Conservation (phyloP, 1,139 yeast genomes). For the Ashbya aceris region DNA sequence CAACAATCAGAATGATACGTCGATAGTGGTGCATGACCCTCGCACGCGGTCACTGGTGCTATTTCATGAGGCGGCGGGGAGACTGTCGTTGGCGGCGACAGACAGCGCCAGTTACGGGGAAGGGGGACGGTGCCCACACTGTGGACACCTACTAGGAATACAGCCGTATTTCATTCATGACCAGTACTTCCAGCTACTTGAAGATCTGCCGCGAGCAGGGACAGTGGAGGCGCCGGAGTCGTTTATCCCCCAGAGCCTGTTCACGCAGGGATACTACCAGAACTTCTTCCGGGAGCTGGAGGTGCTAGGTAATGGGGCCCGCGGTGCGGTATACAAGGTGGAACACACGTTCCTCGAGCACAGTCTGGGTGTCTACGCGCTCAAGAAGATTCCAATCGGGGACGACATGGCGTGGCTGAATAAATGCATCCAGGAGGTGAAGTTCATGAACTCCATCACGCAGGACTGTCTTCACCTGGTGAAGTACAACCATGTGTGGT, state of each 20-base stretch:
- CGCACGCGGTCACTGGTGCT: conserved; percentile 24
- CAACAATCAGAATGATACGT: conserved; percentile 9
- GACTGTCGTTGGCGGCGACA: conserved; percentile 10
- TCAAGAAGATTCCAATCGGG: conserved; percentile 79
- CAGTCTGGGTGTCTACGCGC: conserved; percentile 69
- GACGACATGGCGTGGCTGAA: conserved; percentile 58
- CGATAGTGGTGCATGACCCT: conserved; percentile 25
- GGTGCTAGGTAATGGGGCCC: conserved; percentile 68
- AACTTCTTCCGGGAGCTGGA: conserved; percentile 51
- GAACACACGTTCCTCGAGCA: conserved; percentile 62
- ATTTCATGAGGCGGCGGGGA: conserved; percentile 23
- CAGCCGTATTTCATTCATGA: conserved; percentile 5
- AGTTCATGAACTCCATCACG: conserved; percentile 41
- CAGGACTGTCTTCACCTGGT: conserved; percentile 56
- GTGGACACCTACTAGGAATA: conserved; percentile 11
- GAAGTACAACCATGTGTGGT: conserved; percentile 86
- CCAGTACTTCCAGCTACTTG: conserved; percentile 13
- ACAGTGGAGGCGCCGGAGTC: conserved; percentile 1
- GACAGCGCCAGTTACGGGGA: neutral
- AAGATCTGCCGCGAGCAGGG: conserved; percentile 1
- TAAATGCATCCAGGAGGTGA: conserved; percentile 69
- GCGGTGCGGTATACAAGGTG: conserved; percentile 77
- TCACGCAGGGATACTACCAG: conserved; percentile 66
- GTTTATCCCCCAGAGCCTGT: conserved; percentile 29
- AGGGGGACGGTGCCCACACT: conserved; percentile 15